phyloP scores from a whole-genome alignment of 805 yeast species.

The Cyberlindnera maritima region DNA sequence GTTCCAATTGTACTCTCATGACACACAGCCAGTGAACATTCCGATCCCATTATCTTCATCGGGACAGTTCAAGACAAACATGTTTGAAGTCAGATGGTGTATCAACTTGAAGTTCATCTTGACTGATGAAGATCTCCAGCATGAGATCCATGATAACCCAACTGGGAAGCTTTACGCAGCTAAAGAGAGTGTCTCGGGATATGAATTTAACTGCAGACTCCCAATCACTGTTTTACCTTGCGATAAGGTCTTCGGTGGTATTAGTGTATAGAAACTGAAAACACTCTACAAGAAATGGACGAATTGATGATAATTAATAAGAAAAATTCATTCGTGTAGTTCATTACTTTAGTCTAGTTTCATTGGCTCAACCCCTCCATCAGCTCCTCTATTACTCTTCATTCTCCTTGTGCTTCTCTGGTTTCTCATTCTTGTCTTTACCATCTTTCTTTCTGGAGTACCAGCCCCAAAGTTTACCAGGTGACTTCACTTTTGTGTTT shows the following conservation, averaged over 20 bases:
- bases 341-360: background rate
- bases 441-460: slow-evolving; percentile 12
- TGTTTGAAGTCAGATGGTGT: slow-evolving; percentile 40
- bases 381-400: background rate
- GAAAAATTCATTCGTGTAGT: background rate
- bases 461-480: slow-evolving; percentile 23
- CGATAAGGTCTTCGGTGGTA: slow-evolving; percentile 46
- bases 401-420: slow-evolving; percentile 6
- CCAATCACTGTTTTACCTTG: slow-evolving; percentile 47
- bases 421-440: slow-evolving; percentile 2
- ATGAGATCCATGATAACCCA: slow-evolving; percentile 33
- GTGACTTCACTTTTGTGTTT: slow-evolving; percentile 5
- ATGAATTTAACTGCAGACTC: slow-evolving; percentile 40
- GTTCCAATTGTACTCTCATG: slow-evolving; percentile 29
- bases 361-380: background rate
- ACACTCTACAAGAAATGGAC: too few species aligned
- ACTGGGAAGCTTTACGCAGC: slow-evolving; percentile 35
- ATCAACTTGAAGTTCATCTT: slow-evolving; percentile 36
- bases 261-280: slow-evolving; percentile 30
- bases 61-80: slow-evolving; percentile 38
- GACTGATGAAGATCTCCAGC: slow-evolving; percentile 19
- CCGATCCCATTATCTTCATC: slow-evolving; percentile 35
- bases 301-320: background rate
- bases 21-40: slow-evolving; percentile 29
- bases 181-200: slow-evolving; percentile 35